These are phyloP conservation scores for Vanderwaltozyma tropicalis DNA, from an alignment of 805 yeast species.

Conservation along the genomic window DNA sequence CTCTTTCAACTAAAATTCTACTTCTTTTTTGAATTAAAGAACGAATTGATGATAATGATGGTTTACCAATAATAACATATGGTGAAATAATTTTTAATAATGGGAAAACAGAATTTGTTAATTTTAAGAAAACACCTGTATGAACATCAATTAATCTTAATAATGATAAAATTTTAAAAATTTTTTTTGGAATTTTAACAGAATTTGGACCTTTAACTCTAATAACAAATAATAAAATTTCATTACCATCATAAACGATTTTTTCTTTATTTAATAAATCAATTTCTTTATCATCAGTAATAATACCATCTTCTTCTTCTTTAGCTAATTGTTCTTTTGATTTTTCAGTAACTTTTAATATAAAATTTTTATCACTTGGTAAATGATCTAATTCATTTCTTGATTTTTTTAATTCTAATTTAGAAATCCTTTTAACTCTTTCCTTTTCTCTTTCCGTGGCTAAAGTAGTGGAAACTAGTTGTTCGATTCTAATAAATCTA, in stretches of 20 bases:
- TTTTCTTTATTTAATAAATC: slow-evolving; percentile 25
- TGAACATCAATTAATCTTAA: slow-evolving; percentile 51
- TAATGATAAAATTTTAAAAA: slow-evolving; percentile 46
- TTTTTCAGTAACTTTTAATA: slow-evolving; percentile 24
- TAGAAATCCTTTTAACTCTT: slow-evolving; percentile 53
- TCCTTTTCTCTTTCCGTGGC: slow-evolving; percentile 59
- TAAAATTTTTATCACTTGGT: slow-evolving; percentile 27
- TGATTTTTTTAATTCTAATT: slow-evolving; percentile 35
- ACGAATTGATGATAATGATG: slow-evolving; percentile 64
- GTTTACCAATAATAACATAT: slow-evolving; percentile 62
- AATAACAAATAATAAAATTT: slow-evolving; percentile 52
- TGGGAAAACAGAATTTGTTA: slow-evolving; percentile 48
- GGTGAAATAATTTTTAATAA: slow-evolving; percentile 61
- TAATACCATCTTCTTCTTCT: slow-evolving; percentile 9
- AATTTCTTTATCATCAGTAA: slow-evolving; percentile 23
- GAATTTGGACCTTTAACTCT: slow-evolving; percentile 58
- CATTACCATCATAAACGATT: slow-evolving; percentile 31
- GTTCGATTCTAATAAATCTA: slow-evolving; percentile 65
- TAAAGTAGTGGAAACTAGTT: slow-evolving; percentile 53
- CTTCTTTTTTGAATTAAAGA: slow-evolving; percentile 71
- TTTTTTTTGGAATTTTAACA: slow-evolving; percentile 55
- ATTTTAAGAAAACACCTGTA: slow-evolving; percentile 63
- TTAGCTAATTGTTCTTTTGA: slow-evolving; percentile 5
- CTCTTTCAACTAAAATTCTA: slow-evolving; percentile 33
- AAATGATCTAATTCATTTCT: slow-evolving; percentile 17